Evolutionary conservation across 2,329 filamentous ascomycete genomes (phyloP), one percentile per base, ranked within the genome.

Genomic region (Fusarium fujikuroi): DNA sequence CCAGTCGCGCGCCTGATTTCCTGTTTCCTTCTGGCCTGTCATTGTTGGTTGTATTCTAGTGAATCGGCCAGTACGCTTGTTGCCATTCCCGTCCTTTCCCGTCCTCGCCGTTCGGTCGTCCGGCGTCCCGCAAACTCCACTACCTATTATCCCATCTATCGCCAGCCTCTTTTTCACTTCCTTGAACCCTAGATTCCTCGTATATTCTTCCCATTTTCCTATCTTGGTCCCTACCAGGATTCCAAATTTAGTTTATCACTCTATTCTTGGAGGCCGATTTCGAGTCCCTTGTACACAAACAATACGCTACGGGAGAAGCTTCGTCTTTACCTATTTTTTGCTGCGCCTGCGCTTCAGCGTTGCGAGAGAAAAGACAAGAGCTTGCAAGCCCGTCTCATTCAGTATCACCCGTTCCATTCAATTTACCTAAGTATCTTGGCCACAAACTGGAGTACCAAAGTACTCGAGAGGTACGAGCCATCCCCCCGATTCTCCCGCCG

Each of bases 71-170:
- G 63, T 74, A 60, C 66, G 70, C 70, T 75, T 73, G 57, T 66
- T 49, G 59, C 69, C 66, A 57, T 73, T 78, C 69, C 76, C 76
- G 76, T 73, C 69, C 67, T 67, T 75, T 77, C 74, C 76, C 76
- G 76, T 58, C 49, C 58, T 76, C 65, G 71, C 67, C 67, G 70
- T 58, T 66, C 60, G 63, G 75, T 63, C 65, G 71, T 69, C 74
- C 69, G 76, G 74, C 69, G 56, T 76, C 69, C 74, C 59, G 62
- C 61, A 74, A 62, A 71, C 69, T 64, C 64, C 69, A 75, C 56
- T 64, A 60, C 66, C 62, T 65, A 64, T 72, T 70, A 49, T 69
- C 63, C 60, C 67, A 72, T 70, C 65, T 53, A 37, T 58, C 66
- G 58, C 60, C 67, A 57, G 49, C 44, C 53, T 49, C 49, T 60